Conservation (phyloP, 805 yeast species). For the Wickerhamia fluorescens region DNA sequence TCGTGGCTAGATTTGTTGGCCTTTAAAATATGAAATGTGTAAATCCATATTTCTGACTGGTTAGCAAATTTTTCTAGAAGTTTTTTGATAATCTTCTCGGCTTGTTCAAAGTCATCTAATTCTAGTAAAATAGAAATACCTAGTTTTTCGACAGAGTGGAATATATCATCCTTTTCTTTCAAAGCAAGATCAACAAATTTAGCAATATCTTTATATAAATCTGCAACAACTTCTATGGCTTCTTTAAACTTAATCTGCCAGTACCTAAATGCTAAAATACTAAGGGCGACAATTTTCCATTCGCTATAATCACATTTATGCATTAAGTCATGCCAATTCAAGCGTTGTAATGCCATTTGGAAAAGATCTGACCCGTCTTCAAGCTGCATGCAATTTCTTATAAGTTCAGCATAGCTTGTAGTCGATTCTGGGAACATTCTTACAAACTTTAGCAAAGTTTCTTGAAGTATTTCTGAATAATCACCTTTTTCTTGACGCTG, state of each 20-base stretch:
- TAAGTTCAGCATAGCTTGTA: constrained; percentile 19
- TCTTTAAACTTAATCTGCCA: neutral
- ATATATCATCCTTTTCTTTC: constrained; percentile 23
- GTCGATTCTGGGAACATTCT: constrained; percentile 18
- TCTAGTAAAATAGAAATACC: constrained; percentile 27
- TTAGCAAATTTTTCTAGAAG: constrained; percentile 18
- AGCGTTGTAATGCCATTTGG: constrained; percentile 5
- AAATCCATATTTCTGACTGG: constrained; percentile 45
- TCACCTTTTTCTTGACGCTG: constrained; percentile 6
- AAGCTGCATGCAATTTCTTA: constrained; percentile 11
- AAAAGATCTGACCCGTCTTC: constrained; percentile 7
- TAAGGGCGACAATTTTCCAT: constrained; percentile 27
- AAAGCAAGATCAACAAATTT: constrained; percentile 20
- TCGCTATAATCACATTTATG: constrained; percentile 13
- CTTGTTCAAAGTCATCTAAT: constrained; percentile 20
- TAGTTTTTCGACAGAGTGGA: constrained; percentile 39
- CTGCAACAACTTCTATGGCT: constrained; percentile 4
- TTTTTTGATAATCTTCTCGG: constrained; percentile 14
- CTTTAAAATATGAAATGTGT: constrained; percentile 33
- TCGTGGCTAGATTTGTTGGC: constrained; percentile 11
- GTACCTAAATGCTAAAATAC: constrained; percentile 12
- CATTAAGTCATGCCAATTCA: constrained; percentile 10
- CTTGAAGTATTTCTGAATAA: constrained; percentile 5
- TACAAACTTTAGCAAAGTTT: constrained; percentile 14
- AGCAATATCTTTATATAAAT: constrained; percentile 14